Base-by-base conservation (phyloP, 305 asterid genomes). In the Rubia tinctorum region DNA sequence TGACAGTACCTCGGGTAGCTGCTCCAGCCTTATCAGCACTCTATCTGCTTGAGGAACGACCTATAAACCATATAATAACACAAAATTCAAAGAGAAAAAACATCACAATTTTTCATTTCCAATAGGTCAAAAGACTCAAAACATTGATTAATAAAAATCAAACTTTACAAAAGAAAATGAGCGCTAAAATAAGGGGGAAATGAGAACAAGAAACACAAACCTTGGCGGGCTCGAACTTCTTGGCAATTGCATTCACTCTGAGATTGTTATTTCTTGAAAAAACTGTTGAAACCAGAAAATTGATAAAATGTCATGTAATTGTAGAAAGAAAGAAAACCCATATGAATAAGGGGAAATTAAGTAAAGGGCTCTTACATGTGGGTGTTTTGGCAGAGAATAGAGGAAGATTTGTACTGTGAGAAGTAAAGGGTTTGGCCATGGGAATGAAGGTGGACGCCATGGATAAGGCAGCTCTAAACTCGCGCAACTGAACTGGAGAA, bases 1-100 rank as follows among this genome's bases (percentile, higher is more conserved):
- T 2, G 42, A 27, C 27, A 69, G 22, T 87, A 93, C 97, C 97
- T 87, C 88, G 0, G 98, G 75, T 63, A 87, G 85, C 68, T 82
- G 88, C 82, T 93, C 93, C 22, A 93, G 82, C 73, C 89, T 93
- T 86, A 93, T 82, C 83, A 93, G 80, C 43, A 93, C 97, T 77
- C 97, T 84, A 78, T 93, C 98, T 27, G 90, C 96, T 82, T 93
- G 98, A 4, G 98, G 98, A 75, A 86, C 89, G 80, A 91, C 97
- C 98, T 93, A 71, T 49, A 71, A 42, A 15, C 13, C 37, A 23
- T 43, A 12, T 7, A 11, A 77, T 43, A 27, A 42, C 59, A 53
- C 22, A 58, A 30, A 72, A 47, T 7, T 59, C 47, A 17, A 75
- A 59, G 34, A 30, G 34, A n/a, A n/a, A 30, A 3, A 53, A 69